A percentile compares a stretch with the other conserved stretches of the same genome.
phyloP scores from a whole-genome alignment of 169 alveolate genomes.

The Cryptosporidium meleagridis region DNA sequence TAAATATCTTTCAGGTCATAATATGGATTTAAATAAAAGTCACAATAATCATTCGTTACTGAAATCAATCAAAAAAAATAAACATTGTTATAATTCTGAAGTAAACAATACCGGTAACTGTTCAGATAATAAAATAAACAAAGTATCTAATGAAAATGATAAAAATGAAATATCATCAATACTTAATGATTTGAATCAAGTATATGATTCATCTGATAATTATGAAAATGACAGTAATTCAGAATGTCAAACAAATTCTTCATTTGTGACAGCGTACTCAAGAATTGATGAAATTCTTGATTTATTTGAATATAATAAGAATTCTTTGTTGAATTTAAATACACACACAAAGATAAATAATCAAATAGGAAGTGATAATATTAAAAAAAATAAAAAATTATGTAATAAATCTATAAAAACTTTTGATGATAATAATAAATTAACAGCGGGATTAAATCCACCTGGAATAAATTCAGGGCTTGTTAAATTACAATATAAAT shows the following conservation, averaged over 20 bases:
- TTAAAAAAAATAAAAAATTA: not conserved
- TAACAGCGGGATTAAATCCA: not conserved
- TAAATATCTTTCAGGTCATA: not conserved
- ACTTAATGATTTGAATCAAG: not conserved
- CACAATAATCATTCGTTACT: not conserved
- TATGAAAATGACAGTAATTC: constrained; percentile 24
- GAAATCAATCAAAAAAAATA: not conserved
- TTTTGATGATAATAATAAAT: not conserved
- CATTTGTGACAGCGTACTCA: constrained; percentile 56
- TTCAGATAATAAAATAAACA: not conserved
- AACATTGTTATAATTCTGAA: not conserved
- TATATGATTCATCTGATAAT: not conserved
- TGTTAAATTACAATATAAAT: not conserved
- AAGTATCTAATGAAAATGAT: not conserved
- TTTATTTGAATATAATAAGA: constrained; percentile 10
- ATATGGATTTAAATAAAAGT: not conserved
- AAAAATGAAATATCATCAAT: not conserved
- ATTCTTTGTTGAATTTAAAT: not conserved
- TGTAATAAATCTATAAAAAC: not conserved
- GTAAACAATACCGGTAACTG: not conserved
- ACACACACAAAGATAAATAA: not conserved
- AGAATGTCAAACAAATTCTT: constrained; percentile 50
- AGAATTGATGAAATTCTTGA: constrained; percentile 4
- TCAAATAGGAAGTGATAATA: not conserved
- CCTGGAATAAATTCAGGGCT: not conserved